Evolutionary conservation across 2,329 filamentous ascomycete species (phyloP), one percentile per base, ranked within the genome.

Genomic region (Neonectria sp.): DNA sequence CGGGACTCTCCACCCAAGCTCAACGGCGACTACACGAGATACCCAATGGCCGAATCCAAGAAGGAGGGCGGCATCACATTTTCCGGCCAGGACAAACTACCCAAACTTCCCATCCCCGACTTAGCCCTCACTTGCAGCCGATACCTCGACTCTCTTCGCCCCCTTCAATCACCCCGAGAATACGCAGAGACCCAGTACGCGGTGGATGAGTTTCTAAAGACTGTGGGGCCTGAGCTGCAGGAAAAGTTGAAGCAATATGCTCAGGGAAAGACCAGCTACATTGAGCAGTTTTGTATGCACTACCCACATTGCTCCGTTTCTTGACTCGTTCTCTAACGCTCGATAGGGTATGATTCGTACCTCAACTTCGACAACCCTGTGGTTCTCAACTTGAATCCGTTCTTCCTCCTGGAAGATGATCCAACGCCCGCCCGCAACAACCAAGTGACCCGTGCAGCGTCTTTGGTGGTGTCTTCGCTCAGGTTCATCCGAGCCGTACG

Each of bases 281-380:
- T 99, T 75, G 96, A 98, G 79, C 96, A 99, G 77, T 99, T 99
- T 76, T 99, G 95, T 97, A 88, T 15, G 67, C 56, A 29, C 13
- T 5, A 21, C 17, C 8, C 40, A 4, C 21, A 46, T 62, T 12
- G 15, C 43, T 25, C 5, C 8, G 1, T 59, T 29, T 25, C 12
- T 17, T 40, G n/a, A 52, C 9, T n/a, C 12, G 31, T 4, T 5
- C 21, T 55, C 55, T 73, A 59, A 76, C 67, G 51, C 4, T 48
- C 49, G 4, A 6, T 68, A 97, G 95, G 95, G 96, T 98, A 98
- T 79, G 96, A 99, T 80, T 98, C 96, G 33, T 99, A 98, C 78
- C 87, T 99, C 70, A 98, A 98, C 83, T 99, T 92, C 78, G 96
- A 98, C 79, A 98, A 98, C 77, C 95, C 96, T 0, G 96, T 99